Conservation (phyloP, 495 filamentous ascomycete genomes). For the Penicillium flavigenum region DNA sequence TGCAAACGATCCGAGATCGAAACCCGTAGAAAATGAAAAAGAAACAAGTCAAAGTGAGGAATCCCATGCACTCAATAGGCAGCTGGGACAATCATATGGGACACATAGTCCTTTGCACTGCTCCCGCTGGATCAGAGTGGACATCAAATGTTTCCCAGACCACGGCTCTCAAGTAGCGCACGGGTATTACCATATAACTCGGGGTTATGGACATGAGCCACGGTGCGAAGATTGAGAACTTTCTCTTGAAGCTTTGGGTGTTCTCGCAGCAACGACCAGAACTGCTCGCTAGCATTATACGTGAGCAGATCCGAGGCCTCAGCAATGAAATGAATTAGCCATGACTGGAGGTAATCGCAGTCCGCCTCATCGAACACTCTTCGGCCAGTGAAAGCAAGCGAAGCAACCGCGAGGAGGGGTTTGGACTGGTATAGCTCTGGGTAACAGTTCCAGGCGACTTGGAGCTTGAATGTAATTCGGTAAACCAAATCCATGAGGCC, state of each 20-base stretch:
- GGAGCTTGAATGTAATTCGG: slow-evolving; percentile 20
- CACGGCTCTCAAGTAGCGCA: slow-evolving; percentile 14
- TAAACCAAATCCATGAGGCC: slow-evolving; percentile 10
- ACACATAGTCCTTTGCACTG: neutral
- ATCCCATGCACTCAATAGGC: neutral
- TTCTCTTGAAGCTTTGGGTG: slow-evolving; percentile 1
- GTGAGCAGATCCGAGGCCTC: slow-evolving; percentile 18
- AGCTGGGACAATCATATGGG: neutral
- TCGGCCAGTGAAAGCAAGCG: neutral
- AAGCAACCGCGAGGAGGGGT: slow-evolving; percentile 11
- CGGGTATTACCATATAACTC: slow-evolving; percentile 11
- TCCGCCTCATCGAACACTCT: neutral
- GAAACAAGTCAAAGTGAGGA: neutral
- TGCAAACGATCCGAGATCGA: neutral
- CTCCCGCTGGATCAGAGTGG: neutral
- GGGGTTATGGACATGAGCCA: neutral
- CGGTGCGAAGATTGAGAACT: neutral
- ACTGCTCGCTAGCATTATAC: slow-evolving; percentile 4
- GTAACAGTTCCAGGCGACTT: slow-evolving; percentile 29
- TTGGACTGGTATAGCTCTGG: slow-evolving; percentile 12
- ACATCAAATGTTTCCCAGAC: slow-evolving; percentile 11
- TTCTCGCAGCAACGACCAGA: slow-evolving; percentile 10
- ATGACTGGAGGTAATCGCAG: slow-evolving; percentile 18
- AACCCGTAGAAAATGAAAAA: neutral
- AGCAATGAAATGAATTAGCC: slow-evolving; percentile 23